These are phyloP conservation scores for Cicer pinnatifidum DNA, from an alignment of 306 rosid genomes.

Conservation along the genomic window DNA sequence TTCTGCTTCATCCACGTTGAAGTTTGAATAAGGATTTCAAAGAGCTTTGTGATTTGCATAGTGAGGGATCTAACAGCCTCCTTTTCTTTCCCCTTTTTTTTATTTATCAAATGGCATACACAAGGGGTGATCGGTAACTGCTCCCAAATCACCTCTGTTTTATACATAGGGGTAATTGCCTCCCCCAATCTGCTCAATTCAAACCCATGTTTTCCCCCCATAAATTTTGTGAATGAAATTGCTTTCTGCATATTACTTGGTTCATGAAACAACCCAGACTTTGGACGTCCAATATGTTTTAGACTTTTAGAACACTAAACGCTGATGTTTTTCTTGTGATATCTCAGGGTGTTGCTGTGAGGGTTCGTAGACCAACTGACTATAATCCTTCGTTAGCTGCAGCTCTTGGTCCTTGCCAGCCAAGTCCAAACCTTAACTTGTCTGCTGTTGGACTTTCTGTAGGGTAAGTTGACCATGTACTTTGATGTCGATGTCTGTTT, in stretches of 20 bases:
- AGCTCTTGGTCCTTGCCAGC: slow-evolving; percentile 79
- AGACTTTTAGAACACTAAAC: slow-evolving; percentile 10
- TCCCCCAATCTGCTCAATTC: background rate
- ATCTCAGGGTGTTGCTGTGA: slow-evolving; percentile 78
- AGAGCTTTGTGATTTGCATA: background rate
- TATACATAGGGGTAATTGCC: background rate
- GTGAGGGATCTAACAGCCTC: background rate
- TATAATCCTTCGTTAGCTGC: slow-evolving; percentile 85
- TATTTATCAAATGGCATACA: background rate
- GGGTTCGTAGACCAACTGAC: slow-evolving; percentile 87
- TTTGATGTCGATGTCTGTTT: slow-evolving; percentile 30
- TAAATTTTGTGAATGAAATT: background rate
- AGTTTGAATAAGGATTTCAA: background rate
- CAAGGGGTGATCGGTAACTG: background rate
- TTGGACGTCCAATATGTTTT: background rate
- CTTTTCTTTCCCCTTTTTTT: background rate
- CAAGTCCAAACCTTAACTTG: slow-evolving; percentile 76
- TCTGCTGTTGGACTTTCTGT: slow-evolving; percentile 72
- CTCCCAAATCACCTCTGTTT: background rate
- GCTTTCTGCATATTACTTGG: slow-evolving; percentile 1
- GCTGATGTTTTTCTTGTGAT: slow-evolving; percentile 40
- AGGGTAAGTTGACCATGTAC: slow-evolving; percentile 50
- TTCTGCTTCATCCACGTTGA: background rate
- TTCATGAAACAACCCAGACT: background rate
- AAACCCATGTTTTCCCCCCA: background rate